Percentiles rank a stretch among this genome's conserved stretches.
These are phyloP conservation scores for Pseudomassariella vexata DNA, from an alignment of 2,329 filamentous ascomycete genomes.

Conservation along the genomic window DNA sequence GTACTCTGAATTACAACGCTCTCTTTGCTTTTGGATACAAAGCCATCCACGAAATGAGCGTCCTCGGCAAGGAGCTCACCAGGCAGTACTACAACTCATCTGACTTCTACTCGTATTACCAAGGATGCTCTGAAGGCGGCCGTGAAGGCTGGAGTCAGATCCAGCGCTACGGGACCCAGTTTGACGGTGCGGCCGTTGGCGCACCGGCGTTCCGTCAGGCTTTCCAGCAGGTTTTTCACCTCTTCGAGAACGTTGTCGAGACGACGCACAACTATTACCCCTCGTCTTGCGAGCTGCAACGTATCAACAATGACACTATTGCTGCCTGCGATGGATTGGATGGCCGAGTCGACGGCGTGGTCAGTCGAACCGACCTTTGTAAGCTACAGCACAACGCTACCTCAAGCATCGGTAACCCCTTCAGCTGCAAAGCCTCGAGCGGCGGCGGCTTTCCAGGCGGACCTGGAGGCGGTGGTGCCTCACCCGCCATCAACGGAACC, in stretches of 20 bases:
- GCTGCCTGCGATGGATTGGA: conserved; percentile 1
- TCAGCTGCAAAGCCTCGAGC: neutral
- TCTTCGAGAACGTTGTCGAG: conserved; percentile 1
- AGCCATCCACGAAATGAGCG: conserved; percentile 4
- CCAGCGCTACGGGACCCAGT: conserved; percentile 4
- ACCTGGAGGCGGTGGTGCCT: neutral
- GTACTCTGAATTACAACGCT: conserved; percentile 4
- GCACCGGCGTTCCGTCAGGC: conserved; percentile 3
- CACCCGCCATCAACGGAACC: conserved; percentile 1
- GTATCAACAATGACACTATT: conserved; percentile 3
- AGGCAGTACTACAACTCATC: conserved; percentile 1
- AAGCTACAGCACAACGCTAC: conserved; percentile 3
- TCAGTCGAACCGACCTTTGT: conserved; percentile 4
- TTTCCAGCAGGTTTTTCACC: conserved; percentile 4
- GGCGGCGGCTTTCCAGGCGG: conserved; percentile 1
- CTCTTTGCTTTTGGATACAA: conserved; percentile 1
- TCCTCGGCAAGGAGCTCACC: conserved; percentile 1
- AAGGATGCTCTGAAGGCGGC: conserved; percentile 5
- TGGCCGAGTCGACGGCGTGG: conserved; percentile 2
- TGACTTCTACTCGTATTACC: conserved; percentile 3
- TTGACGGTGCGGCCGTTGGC: conserved; percentile 3
- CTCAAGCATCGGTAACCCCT: neutral
- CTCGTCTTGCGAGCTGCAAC: neutral
- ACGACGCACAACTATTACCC: conserved; percentile 4
- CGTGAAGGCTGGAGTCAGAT: conserved; percentile 4